Conservation (phyloP, 1,284 basidiomycete species). For the Tilletia indica region DNA sequence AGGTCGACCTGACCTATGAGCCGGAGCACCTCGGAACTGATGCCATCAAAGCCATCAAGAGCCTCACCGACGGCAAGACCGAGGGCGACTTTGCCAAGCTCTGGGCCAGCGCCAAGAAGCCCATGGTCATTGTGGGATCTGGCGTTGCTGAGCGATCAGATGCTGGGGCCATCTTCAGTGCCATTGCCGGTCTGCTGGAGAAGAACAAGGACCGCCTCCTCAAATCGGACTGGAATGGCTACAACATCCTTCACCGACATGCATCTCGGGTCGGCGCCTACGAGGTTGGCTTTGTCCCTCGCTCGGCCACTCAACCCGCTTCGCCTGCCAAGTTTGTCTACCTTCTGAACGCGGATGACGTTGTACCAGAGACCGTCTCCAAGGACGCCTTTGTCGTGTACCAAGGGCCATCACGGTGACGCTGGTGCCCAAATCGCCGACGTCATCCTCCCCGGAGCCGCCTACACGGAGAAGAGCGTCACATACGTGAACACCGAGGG, state of each 20-base stretch:
- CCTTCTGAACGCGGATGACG: constrained; percentile 92
- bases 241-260: constrained; percentile 82
- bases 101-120: constrained; percentile 87
- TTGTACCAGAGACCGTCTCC: constrained; percentile 86
- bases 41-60: constrained; percentile 70
- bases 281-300: constrained; percentile 86
- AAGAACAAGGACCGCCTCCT: constrained; percentile 64
- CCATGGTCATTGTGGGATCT: constrained; percentile 89
- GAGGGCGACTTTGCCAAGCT: constrained; percentile 79
- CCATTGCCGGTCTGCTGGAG: constrained; percentile 77
- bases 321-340: constrained; percentile 89
- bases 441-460: constrained; percentile 86
- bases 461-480: constrained; percentile 91
- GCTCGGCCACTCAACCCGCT: constrained; percentile 67
- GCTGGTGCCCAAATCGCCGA: constrained; percentile 93
- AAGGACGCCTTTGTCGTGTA: constrained; percentile 95
- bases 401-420: constrained; percentile 98
- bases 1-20: constrained; percentile 86
- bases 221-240: constrained; percentile 91
- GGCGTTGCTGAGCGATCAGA: constrained; percentile 82
- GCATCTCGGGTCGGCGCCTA: constrained; percentile 94
- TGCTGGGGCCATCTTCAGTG: constrained; percentile 75
- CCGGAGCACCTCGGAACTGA: constrained; percentile 86
- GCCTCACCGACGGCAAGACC: constrained; percentile 65
- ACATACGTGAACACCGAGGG: constrained; percentile 99